phyloP scores from a whole-genome alignment of 768 basidiomycete genomes.

The Amyloporia xantha region DNA sequence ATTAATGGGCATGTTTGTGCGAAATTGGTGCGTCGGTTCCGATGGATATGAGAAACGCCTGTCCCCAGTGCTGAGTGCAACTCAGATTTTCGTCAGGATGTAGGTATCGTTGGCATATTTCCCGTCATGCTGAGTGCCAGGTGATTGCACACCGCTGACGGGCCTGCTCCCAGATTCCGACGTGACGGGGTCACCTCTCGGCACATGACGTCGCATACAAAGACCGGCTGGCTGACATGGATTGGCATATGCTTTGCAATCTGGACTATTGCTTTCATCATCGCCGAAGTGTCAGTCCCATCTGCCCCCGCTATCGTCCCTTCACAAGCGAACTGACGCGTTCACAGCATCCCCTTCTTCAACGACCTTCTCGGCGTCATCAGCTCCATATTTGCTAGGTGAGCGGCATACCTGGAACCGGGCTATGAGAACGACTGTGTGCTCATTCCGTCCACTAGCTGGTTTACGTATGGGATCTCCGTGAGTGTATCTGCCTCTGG shows the following conservation, averaged over 20 bases:
- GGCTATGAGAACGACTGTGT: not conserved
- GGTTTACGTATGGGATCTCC: slow-evolving; percentile 26
- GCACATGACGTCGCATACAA: slow-evolving; percentile 24
- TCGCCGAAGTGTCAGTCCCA: slow-evolving; percentile 24
- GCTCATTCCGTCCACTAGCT: slow-evolving; percentile 8
- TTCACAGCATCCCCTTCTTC: slow-evolving; percentile 25
- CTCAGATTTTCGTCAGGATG: slow-evolving; percentile 21
- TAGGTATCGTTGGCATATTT: slow-evolving; percentile 2
- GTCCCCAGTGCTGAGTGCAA: not conserved
- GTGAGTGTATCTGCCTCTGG: slow-evolving; percentile 7
- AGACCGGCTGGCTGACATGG: slow-evolving; percentile 24
- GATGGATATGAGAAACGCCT: too few species aligned
- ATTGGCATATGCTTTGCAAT: slow-evolving; percentile 20
- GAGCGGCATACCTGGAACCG: not conserved
- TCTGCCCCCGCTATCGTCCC: not conserved
- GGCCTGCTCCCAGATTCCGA: slow-evolving; percentile 18
- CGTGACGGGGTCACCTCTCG: slow-evolving; percentile 16
- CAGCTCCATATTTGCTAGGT: slow-evolving; percentile 22
- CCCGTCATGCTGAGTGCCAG: not conserved
- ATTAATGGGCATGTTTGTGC: slow-evolving; percentile 28
- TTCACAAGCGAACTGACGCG: not conserved
- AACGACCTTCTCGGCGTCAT: slow-evolving; percentile 27
- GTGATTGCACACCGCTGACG: too few species aligned
- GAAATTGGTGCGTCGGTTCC: slow-evolving; percentile 18
- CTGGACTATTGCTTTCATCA: slow-evolving; percentile 23